These are phyloP conservation scores for Wickerhamiella kurtzmanii DNA, from an alignment of 805 yeast genomes.

Conservation along the genomic window DNA sequence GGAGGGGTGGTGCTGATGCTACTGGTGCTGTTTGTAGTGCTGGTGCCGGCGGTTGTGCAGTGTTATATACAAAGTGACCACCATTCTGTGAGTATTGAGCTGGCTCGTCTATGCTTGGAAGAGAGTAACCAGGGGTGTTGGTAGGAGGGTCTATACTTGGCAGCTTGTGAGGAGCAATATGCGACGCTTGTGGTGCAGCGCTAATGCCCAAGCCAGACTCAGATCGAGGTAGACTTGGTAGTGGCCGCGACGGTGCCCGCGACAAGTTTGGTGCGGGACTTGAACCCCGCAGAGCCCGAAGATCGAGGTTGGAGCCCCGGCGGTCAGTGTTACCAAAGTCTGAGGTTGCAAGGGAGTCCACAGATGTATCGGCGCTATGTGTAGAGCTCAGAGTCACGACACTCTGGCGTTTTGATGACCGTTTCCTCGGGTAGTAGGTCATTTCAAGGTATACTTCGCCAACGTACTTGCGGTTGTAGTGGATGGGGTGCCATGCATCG, in stretches of 20 bases:
- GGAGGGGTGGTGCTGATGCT: not conserved
- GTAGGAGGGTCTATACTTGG: no score
- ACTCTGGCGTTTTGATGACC: slow-evolving; percentile 3
- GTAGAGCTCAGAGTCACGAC: not conserved
- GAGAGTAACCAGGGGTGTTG: no score
- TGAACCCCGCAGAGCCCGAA: not conserved
- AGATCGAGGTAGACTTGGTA: no score
- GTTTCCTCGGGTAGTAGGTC: slow-evolving; percentile 63
- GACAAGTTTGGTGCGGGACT: not conserved
- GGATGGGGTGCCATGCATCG: slow-evolving; percentile 72
- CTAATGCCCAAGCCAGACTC: no score
- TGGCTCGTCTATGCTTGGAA: no score
- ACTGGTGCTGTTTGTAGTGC: not conserved
- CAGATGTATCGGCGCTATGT: not conserved
- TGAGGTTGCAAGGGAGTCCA: no score
- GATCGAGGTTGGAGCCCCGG: not conserved
- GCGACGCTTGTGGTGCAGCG: no score
- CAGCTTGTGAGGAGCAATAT: no score
- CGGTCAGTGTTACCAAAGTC: not conserved
- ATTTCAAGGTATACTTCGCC: slow-evolving; percentile 83
- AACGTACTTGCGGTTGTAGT: slow-evolving; percentile 57
- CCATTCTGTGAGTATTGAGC: no score
- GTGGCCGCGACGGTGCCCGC: not conserved
- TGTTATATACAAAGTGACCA: no score
- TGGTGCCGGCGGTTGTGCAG: not conserved